Conservation (phyloP, 2,329 filamentous ascomycete genomes). For the Ceratocystis variospora region DNA sequence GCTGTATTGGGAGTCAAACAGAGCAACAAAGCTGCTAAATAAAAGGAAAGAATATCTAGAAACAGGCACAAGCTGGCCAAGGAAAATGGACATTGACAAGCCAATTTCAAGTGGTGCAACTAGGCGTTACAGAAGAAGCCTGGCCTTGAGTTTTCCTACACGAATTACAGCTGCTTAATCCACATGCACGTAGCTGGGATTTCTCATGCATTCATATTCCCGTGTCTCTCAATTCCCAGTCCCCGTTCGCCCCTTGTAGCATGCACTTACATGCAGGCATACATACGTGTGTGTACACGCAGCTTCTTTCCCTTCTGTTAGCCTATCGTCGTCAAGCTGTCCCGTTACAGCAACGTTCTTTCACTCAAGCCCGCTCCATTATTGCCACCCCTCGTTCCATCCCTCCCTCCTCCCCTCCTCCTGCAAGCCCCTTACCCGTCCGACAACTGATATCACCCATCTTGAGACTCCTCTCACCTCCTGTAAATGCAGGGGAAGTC, state of each 20-base stretch:
- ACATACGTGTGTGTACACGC: neutral
- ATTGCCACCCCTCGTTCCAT: neutral
- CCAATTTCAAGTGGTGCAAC: neutral
- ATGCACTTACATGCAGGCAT: neutral
- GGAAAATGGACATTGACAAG: neutral
- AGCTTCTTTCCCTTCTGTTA: neutral
- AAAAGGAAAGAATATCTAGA: neutral
- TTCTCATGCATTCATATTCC: neutral
- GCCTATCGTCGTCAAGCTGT: neutral
- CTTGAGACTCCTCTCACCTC: neutral
- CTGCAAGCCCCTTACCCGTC: slow-evolving; percentile 2
- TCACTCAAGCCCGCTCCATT: neutral
- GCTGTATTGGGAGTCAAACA: neutral
- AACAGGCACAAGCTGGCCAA: neutral
- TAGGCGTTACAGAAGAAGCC: neutral
- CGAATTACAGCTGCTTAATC: neutral
- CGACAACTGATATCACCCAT: neutral
- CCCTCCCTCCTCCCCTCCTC: neutral
- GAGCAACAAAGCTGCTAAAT: neutral
- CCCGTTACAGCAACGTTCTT: neutral
- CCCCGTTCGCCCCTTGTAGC: neutral
- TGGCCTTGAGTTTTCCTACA: neutral
- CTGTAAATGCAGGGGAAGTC: neutral
- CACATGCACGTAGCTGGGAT: neutral
- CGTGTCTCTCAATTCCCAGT: neutral